Evolutionary conservation across 352 stramenopile genomes (phyloP).

Genomic region (Pythium apleroticum): DNA sequence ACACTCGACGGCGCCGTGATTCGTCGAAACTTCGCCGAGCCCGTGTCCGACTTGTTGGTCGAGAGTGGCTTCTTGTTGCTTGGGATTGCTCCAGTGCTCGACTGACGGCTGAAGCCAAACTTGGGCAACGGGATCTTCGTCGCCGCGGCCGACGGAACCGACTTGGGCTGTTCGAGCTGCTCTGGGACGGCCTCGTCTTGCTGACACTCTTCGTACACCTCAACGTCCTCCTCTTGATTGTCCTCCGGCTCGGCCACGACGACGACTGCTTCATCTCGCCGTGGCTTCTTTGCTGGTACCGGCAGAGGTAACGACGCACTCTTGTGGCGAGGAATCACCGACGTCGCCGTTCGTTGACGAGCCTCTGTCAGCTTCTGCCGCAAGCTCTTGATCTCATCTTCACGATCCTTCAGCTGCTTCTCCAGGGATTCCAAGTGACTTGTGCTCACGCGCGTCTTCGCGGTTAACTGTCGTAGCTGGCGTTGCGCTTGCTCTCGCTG

Average conservation of each 20-base stretch:
- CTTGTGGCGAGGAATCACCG: conserved; percentile 61
- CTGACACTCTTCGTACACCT: neutral
- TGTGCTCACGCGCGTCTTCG: conserved; percentile 63
- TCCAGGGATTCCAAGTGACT: conserved; percentile 71
- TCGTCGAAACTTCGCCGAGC: conserved; percentile 17
- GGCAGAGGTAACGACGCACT: neutral
- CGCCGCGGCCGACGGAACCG: neutral
- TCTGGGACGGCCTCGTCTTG: neutral
- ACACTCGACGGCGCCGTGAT: conserved; percentile 12
- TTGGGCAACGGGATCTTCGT: conserved; percentile 20
- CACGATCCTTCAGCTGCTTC: conserved; percentile 66
- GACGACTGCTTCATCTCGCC: conserved; percentile 1
- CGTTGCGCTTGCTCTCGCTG: conserved; percentile 71
- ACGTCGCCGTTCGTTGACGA: conserved; percentile 64
- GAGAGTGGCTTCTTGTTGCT: conserved; percentile 13
- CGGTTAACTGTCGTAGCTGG: conserved; percentile 59
- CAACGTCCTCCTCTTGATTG: conserved; percentile 21
- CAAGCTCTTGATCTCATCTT: conserved; percentile 82
- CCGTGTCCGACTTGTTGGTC: conserved; percentile 12
- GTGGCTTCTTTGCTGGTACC: conserved; percentile 31
- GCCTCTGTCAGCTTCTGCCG: conserved; percentile 70
- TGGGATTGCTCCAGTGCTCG: neutral
- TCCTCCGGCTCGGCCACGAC: neutral
- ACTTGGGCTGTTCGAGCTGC: neutral
- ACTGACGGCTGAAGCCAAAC: conserved; percentile 15